phyloP scores from a whole-genome alignment of 345 rosid genomes.

The Streptanthus diversifolius region DNA sequence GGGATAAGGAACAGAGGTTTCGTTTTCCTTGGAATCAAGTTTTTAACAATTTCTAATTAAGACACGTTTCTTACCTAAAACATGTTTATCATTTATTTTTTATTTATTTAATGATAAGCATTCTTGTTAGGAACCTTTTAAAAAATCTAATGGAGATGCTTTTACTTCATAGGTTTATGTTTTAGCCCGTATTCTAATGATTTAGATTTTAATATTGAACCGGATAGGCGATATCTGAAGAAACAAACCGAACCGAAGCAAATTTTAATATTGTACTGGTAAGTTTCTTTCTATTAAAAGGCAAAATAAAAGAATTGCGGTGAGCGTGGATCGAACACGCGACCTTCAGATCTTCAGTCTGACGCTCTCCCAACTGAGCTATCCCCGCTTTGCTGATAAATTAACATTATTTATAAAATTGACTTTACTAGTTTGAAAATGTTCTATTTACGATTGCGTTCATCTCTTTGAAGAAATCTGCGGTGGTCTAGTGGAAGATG shows the following conservation, averaged over 20 bases:
- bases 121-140: too few species aligned
- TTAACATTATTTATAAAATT: accelerated
- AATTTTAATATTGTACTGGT: too few species aligned
- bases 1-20: background rate
- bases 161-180: background rate
- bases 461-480: conserved; percentile 2
- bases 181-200: background rate
- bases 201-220: background rate
- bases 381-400: conserved; percentile 44
- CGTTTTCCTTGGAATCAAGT: background rate
- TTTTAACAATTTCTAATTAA: too few species aligned
- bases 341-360: conserved; percentile 98
- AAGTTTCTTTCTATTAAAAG: too few species aligned
- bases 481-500: conserved; percentile 17
- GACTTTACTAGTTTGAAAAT: too few species aligned
- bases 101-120: too few species aligned
- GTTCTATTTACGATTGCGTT: background rate
- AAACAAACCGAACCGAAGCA: background rate
- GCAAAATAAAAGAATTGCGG: conserved; percentile 37
- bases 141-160: too few species aligned
- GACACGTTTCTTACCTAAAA: too few species aligned
- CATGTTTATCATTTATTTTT: too few species aligned
- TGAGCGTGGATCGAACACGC: conserved; percentile 96
- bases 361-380: conserved; percentile 88
- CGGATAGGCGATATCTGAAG: background rate